phyloP scores from a whole-genome alignment of 164 flowering plant species.

The Aristolochia californica region DNA sequence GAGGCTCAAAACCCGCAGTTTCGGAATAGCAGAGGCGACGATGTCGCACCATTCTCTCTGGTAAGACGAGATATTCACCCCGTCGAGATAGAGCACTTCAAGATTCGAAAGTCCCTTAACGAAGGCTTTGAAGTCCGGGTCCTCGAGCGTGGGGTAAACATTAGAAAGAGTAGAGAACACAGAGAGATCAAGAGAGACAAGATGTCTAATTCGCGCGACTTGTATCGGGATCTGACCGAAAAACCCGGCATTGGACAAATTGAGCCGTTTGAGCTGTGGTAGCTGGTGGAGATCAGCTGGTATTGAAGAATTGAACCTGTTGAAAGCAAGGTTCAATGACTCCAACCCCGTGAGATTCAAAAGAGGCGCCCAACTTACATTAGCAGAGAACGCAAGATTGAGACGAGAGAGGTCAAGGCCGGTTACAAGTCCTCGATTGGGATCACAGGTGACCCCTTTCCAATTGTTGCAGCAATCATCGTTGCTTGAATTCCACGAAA shows the following conservation, averaged over 20 bases:
- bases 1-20: slow-evolving; percentile 23
- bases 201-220: slow-evolving; percentile 18
- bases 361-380: background rate
- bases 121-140: slow-evolving; percentile 16
- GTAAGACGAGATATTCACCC: slow-evolving; percentile 20
- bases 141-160: background rate
- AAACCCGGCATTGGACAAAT: slow-evolving; percentile 41
- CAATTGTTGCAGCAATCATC: too few relatives aligned
- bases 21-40: slow-evolving; percentile 23
- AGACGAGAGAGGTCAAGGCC: background rate
- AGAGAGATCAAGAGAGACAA: slow-evolving; percentile 17
- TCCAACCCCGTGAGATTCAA: slow-evolving; percentile 17
- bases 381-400: background rate
- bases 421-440: background rate
- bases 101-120: slow-evolving; percentile 16
- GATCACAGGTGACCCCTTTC: too few relatives aligned
- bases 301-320: slow-evolving; percentile 18
- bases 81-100: slow-evolving; percentile 25
- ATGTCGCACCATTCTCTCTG: slow-evolving; percentile 16
- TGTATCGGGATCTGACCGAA: slow-evolving; percentile 31
- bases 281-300: slow-evolving; percentile 28
- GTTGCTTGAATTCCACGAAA: too few relatives aligned
- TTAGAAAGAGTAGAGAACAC: slow-evolving; percentile 13
- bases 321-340: slow-evolving; percentile 32
- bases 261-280: slow-evolving; percentile 23